phyloP scores from a whole-genome alignment of 2,329 filamentous ascomycete species.

The Rosellinia necatrix region DNA sequence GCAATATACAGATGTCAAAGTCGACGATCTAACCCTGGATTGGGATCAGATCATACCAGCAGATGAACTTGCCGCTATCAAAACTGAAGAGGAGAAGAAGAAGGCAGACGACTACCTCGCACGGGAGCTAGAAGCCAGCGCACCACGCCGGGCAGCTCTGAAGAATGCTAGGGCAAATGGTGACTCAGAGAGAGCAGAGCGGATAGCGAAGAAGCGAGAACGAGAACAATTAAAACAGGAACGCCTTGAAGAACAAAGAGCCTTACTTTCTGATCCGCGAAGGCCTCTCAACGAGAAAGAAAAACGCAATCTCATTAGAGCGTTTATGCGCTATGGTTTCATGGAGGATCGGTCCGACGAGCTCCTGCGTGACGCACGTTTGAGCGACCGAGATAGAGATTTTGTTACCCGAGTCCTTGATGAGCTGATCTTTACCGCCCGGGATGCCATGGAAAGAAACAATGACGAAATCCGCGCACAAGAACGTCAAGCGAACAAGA shows the following conservation, averaged over 20 bases:
- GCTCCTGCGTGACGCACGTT: constrained; percentile 82
- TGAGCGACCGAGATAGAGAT: constrained; percentile 80
- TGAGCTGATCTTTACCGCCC: constrained; percentile 68
- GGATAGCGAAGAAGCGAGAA: constrained; percentile 68
- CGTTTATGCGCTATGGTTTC: constrained; percentile 88
- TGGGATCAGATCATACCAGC: constrained; percentile 99
- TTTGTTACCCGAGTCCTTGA: constrained; percentile 76
- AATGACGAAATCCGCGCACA: constrained; percentile 76
- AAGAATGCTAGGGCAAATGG: constrained; percentile 57
- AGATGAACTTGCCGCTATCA: constrained; percentile 86
- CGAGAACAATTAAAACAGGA: constrained; percentile 71
- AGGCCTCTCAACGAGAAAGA: constrained; percentile 93
- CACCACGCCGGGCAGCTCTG: constrained; percentile 74
- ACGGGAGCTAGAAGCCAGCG: constrained; percentile 81
- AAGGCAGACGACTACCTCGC: constrained; percentile 82
- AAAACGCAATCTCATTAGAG: constrained; percentile 85
- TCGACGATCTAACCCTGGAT: constrained; percentile 77
- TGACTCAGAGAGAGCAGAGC: constrained; percentile 67
- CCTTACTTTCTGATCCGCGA: constrained; percentile 78
- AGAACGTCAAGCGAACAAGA: constrained; percentile 80
- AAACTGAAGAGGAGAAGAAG: constrained; percentile 83
- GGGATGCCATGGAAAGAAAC: constrained; percentile 66
- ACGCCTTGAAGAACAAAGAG: constrained; percentile 74
- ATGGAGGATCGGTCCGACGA: constrained; percentile 88
- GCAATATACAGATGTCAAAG: constrained; percentile 97